Evolutionary conservation across 73 alveolate species (phyloP), one percentile per base, ranked within the genome.

Genomic region (Diophrys appendiculata): DNA sequence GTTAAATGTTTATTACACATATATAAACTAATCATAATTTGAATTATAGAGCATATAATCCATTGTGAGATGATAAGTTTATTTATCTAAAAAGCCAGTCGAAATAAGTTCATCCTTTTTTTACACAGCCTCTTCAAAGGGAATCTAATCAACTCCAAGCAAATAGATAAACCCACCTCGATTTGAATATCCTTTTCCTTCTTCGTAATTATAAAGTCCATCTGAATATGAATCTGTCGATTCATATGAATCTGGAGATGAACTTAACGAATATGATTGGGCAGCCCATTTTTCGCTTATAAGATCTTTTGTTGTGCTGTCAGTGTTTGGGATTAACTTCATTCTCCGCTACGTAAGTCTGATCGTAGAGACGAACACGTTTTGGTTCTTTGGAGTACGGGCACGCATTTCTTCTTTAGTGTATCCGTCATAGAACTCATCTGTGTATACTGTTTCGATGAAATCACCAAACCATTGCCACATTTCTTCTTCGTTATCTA

Each of bases 1-100:
- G 14, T 32, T 25, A 5, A 70, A 54, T 0, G 25, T 53, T 32
- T 76, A 65, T 53, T 33, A 55, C 8, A 75, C 43, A 60, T 54
- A 54, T 54, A 76, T 68, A 34, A 83, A 72, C 60, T 67, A 52
- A 55, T 76, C 78, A 2, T 26, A 22, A 52, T 83, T 67, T 1
- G 91, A 69, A 33, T 83, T 83, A 67, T 29, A 83, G 29, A 83
- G 68, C 33, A 76, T 82, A 26, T 52, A 25, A 52, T 83, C 91
- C 29, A 75, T 23, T 0, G 68, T 82, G 1, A 83, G 23, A 0
- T 72, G 30, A 14, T 81, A 26, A 18, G 91, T 83, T 52, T 83
- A 52, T 26, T 52, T 34, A 32, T 83, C 91, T 29, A 83, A 32
- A n/a, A n/a, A n/a, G n/a, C n/a, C n/a, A n/a, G n/a, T n/a, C n/a